These are phyloP conservation scores for Fusarium veterinarium DNA, from an alignment of 2,329 filamentous ascomycete genomes.

Conservation along the genomic window DNA sequence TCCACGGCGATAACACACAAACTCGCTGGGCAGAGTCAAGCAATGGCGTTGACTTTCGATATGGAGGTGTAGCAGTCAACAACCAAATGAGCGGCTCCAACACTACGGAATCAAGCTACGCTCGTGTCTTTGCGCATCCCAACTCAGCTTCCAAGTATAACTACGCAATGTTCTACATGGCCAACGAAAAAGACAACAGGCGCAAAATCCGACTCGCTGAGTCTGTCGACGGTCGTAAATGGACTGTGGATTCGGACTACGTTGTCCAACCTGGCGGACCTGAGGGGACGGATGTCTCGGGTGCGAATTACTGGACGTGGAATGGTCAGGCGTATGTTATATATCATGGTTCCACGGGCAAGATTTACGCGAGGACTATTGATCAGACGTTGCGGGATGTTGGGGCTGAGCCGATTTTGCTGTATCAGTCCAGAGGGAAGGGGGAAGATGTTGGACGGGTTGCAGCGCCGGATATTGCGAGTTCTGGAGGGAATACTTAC, in stretches of 20 bases:
- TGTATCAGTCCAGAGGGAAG: slow-evolving; percentile 13
- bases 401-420: slow-evolving; percentile 8
- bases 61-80: slow-evolving; percentile 32
- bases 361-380: slow-evolving; percentile 26
- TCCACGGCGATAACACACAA: slow-evolving; percentile 20
- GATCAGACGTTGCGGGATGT: slow-evolving; percentile 24
- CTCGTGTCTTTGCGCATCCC: slow-evolving; percentile 41
- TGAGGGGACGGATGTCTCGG: slow-evolving; percentile 18
- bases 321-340: slow-evolving; percentile 15
- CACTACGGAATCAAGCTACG: slow-evolving; percentile 44
- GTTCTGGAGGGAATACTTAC: neutral
- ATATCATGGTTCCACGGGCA: slow-evolving; percentile 12
- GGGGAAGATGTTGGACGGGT: slow-evolving; percentile 8
- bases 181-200: slow-evolving; percentile 37
- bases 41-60: slow-evolving; percentile 14
- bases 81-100: slow-evolving; percentile 39
- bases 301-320: slow-evolving; percentile 26
- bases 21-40: slow-evolving; percentile 25
- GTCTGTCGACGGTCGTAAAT: slow-evolving; percentile 36
- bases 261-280: neutral
- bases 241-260: slow-evolving; percentile 29
- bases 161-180: slow-evolving; percentile 47
- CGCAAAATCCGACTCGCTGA: slow-evolving; percentile 44
- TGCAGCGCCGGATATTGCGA: slow-evolving; percentile 16
- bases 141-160: slow-evolving; percentile 33